Evolutionary conservation across 1,284 basidiomycete species (phyloP).

Genomic region (Malassezia psittaci): DNA sequence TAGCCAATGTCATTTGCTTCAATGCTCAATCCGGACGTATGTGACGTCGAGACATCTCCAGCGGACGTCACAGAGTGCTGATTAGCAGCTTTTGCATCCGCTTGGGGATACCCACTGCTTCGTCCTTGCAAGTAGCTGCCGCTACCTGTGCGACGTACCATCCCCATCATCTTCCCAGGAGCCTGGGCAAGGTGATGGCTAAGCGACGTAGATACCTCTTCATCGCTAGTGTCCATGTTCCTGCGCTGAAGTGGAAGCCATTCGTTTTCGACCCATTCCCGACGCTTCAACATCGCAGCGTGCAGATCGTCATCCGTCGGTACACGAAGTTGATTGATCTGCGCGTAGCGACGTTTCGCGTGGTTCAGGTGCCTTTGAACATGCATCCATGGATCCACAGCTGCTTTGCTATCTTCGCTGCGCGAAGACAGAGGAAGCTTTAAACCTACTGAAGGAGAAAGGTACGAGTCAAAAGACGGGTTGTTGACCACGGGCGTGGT

Average conservation of each 20-base stretch:
- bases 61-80: constrained; percentile 24
- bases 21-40: constrained; percentile 64
- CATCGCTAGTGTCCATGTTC: background rate
- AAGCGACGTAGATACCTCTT: background rate
- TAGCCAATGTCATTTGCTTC: constrained; percentile 59
- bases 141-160: constrained; percentile 2
- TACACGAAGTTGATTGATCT: constrained; percentile 57
- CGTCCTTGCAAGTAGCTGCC: constrained; percentile 3
- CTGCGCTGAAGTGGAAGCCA: background rate
- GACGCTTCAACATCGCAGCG: constrained; percentile 53
- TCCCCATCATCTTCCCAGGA: background rate
- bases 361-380: constrained; percentile 65
- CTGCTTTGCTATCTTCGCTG: background rate
- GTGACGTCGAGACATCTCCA: constrained; percentile 50
- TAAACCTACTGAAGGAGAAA: background rate
- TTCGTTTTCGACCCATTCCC: background rate
- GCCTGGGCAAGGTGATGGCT: background rate
- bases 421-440: background rate
- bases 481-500: background rate
- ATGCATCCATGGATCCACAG: constrained; percentile 19
- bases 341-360: constrained; percentile 58
- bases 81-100: constrained; percentile 7
- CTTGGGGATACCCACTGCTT: constrained; percentile 5
- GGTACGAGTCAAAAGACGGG: background rate
- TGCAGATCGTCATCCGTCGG: constrained; percentile 54